Evolutionary conservation across 129 eudicot genomes (phyloP).

Genomic region (Kitagawia praeruptora): DNA sequence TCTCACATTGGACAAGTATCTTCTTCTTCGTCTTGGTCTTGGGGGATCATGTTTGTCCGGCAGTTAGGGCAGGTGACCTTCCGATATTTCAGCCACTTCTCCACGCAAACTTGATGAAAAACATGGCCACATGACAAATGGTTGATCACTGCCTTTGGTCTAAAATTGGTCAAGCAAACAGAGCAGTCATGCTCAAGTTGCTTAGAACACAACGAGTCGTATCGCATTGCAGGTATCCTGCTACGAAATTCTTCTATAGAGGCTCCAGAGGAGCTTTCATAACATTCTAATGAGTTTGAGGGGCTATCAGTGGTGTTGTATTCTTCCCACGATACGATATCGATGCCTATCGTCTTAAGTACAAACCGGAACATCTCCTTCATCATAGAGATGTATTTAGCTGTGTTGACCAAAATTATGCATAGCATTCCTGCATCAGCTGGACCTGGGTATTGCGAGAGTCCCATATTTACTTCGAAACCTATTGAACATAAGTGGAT

Average conservation of each 20-base stretch:
- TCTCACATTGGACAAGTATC: slow-evolving; percentile 83
- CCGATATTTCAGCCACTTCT: slow-evolving; percentile 75
- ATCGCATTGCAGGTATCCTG: slow-evolving; percentile 51
- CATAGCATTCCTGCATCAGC: slow-evolving; percentile 75
- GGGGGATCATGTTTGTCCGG: slow-evolving; percentile 54
- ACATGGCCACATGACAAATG: slow-evolving; percentile 76
- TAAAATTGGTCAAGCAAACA: slow-evolving; percentile 71
- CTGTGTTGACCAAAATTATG: slow-evolving; percentile 67
- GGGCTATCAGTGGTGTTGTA: slow-evolving; percentile 25
- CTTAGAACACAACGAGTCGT: slow-evolving; percentile 32
- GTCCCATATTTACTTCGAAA: slow-evolving; percentile 50
- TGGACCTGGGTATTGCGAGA: slow-evolving; percentile 59
- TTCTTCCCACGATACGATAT: slow-evolving; percentile 56
- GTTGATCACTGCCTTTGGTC: slow-evolving; percentile 59
- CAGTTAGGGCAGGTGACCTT: slow-evolving; percentile 83
- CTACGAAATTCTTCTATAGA: slow-evolving; percentile 64
- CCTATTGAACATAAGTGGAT: slow-evolving; percentile 22
- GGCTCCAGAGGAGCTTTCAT: slow-evolving; percentile 48
- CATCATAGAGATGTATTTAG: slow-evolving; percentile 52
- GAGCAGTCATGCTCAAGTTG: slow-evolving; percentile 60
- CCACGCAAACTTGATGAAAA: slow-evolving; percentile 59
- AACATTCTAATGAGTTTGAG: slow-evolving; percentile 28
- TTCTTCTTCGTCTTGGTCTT: slow-evolving; percentile 50
- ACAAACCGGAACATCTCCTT: slow-evolving; percentile 59
- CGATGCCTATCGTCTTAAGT: slow-evolving; percentile 60